These are phyloP conservation scores for Geosmithia flava DNA, from an alignment of 2,329 filamentous ascomycete genomes.

Conservation along the genomic window DNA sequence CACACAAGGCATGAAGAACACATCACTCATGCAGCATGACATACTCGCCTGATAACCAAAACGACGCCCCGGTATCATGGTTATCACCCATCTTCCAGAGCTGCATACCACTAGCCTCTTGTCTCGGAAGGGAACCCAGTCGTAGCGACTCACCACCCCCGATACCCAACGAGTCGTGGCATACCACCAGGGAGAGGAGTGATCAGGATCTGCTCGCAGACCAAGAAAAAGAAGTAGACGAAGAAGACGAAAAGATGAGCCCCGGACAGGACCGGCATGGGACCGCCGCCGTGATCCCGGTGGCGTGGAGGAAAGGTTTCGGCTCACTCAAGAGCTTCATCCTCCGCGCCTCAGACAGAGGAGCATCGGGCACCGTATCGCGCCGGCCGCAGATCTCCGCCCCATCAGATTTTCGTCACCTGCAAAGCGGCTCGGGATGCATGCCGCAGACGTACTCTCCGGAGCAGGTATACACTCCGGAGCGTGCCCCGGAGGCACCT, in stretches of 20 bases:
- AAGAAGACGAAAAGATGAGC: constrained; percentile 4
- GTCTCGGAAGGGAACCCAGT: constrained; percentile 23
- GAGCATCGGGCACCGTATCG: constrained; percentile 21
- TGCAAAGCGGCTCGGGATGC: constrained; percentile 17
- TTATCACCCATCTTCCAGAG: constrained; percentile 31
- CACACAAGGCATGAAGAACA: not conserved
- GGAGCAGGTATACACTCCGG: constrained; percentile 17
- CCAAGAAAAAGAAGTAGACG: constrained; percentile 9
- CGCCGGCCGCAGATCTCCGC: constrained; percentile 45
- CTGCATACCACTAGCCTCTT: constrained; percentile 26
- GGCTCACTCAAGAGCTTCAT: not conserved
- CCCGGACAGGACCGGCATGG: not conserved
- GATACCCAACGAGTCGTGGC: constrained; percentile 12
- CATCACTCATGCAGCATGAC: constrained; percentile 2
- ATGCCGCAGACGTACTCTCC: not conserved
- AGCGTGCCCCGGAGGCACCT: constrained; percentile 22
- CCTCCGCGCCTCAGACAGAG: not conserved
- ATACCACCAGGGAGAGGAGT: constrained; percentile 10
- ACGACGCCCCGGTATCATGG: constrained; percentile 21
- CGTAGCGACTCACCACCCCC: constrained; percentile 21
- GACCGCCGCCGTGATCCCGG: not conserved
- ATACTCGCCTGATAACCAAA: not conserved
- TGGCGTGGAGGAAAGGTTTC: constrained; percentile 4
- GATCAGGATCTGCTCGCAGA: constrained; percentile 16
- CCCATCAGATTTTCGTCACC: constrained; percentile 47